phyloP scores from a whole-genome alignment of 2,329 filamentous ascomycete species.

The Dactylellina drechsleri region DNA sequence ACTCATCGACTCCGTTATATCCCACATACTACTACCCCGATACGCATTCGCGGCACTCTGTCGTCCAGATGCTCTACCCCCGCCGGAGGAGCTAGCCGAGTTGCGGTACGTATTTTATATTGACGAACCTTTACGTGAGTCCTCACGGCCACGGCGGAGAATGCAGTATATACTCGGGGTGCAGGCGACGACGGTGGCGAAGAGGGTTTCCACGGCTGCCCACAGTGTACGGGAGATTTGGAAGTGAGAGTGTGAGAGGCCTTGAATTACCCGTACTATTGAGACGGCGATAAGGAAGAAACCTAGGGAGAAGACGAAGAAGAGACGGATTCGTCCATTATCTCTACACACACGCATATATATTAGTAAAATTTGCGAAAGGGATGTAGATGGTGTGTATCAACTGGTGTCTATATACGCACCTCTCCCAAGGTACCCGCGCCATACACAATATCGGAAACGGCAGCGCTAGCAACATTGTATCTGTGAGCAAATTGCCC shows the following conservation, averaged over 20 bases:
- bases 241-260: slow-evolving; percentile 17
- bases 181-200: slow-evolving; percentile 43
- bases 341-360: background rate
- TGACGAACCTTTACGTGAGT: background rate
- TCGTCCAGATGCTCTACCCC: background rate
- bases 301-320: slow-evolving; percentile 35
- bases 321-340: slow-evolving; percentile 21
- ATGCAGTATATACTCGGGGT: slow-evolving; percentile 45
- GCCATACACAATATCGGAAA: slow-evolving; percentile 50
- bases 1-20: background rate
- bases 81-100: background rate
- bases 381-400: too few relatives aligned
- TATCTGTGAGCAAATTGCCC: slow-evolving; percentile 43
- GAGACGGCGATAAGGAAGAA: slow-evolving; percentile 42
- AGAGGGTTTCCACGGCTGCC: slow-evolving; percentile 39
- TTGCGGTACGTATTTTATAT: background rate
- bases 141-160: slow-evolving; percentile 18
- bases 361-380: background rate
- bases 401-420: background rate
- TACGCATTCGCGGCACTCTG: background rate
- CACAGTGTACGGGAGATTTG: slow-evolving; percentile 32
- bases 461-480: slow-evolving; percentile 37
- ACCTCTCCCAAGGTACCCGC: slow-evolving; percentile 41
- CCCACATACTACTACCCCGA: background rate
- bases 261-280: slow-evolving; percentile 41